phyloP scores from a whole-genome alignment of 371 early-diverging fungal species.

The Conidiobolus coronatus region DNA sequence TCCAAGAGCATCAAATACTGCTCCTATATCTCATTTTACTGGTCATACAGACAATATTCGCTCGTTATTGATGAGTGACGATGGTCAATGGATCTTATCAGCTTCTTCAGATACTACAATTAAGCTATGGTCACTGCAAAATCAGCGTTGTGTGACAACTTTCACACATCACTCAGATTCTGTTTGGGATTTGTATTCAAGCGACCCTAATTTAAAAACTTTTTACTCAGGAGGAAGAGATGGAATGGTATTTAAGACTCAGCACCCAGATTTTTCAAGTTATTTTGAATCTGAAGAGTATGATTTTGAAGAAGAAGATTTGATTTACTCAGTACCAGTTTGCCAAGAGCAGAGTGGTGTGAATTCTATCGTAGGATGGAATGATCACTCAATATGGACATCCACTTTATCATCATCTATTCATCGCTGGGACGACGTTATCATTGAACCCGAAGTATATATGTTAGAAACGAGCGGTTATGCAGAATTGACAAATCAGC shows the following conservation, averaged over 20 bases:
- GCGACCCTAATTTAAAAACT: constrained; percentile 53
- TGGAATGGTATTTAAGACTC: constrained; percentile 65
- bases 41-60: constrained; percentile 91
- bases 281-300: constrained; percentile 11
- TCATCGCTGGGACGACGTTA: constrained; percentile 42
- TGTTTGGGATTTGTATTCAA: constrained; percentile 74
- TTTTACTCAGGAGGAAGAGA: constrained; percentile 85
- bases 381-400: constrained; percentile 73
- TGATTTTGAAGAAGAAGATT: constrained; percentile 14
- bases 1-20: constrained; percentile 36
- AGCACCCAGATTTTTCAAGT: constrained; percentile 6
- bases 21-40: constrained; percentile 38
- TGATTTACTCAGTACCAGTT: constrained; percentile 55
- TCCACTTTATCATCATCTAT: constrained; percentile 61
- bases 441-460: too few relatives aligned
- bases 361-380: constrained; percentile 39
- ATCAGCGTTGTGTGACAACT: constrained; percentile 67
- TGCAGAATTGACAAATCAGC: too few relatives aligned
- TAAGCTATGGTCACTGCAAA: constrained; percentile 79
- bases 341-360: constrained; percentile 67
- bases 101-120: constrained; percentile 77
- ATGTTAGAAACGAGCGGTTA: too few relatives aligned
- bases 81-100: constrained; percentile 72
- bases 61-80: constrained; percentile 60
- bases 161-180: constrained; percentile 71